Conservation (phyloP, 805 yeast genomes). For the Ascoidea asiatica region DNA sequence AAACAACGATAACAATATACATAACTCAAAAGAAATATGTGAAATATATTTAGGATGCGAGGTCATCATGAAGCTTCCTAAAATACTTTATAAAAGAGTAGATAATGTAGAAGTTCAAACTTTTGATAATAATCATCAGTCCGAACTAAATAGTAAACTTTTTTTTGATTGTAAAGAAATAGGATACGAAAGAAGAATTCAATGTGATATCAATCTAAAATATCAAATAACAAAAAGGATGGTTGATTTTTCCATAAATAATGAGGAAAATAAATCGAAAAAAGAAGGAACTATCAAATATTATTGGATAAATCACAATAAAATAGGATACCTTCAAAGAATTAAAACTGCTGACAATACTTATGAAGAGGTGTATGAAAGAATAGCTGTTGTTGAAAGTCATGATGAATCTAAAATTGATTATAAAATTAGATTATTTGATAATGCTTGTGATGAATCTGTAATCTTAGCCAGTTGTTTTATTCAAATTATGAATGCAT, state of each 20-base stretch:
- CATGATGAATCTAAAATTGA: background rate
- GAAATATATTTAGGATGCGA: background rate
- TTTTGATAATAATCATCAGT: too few relatives aligned
- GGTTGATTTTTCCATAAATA: constrained; percentile 19
- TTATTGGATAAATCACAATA: background rate
- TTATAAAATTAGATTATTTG: background rate
- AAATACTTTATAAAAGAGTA: too few relatives aligned
- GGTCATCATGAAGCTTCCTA: background rate
- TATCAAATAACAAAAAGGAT: constrained; percentile 24
- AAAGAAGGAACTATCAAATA: background rate
- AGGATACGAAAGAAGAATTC: constrained; percentile 23
- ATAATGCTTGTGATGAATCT: background rate
- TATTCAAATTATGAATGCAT: background rate
- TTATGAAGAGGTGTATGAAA: constrained; percentile 1
- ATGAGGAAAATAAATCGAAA: background rate
- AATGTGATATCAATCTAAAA: constrained; percentile 25
- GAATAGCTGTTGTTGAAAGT: background rate
- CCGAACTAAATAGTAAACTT: constrained; percentile 11
- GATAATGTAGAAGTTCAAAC: too few relatives aligned
- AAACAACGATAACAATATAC: background rate
- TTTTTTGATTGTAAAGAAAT: constrained; percentile 18
- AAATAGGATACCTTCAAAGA: constrained; percentile 2
- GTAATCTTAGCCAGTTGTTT: background rate
- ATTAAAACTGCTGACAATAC: background rate
- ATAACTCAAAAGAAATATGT: background rate